Base-by-base conservation (phyloP, 164 flowering plant species). In the Vitis rotundifolia region DNA sequence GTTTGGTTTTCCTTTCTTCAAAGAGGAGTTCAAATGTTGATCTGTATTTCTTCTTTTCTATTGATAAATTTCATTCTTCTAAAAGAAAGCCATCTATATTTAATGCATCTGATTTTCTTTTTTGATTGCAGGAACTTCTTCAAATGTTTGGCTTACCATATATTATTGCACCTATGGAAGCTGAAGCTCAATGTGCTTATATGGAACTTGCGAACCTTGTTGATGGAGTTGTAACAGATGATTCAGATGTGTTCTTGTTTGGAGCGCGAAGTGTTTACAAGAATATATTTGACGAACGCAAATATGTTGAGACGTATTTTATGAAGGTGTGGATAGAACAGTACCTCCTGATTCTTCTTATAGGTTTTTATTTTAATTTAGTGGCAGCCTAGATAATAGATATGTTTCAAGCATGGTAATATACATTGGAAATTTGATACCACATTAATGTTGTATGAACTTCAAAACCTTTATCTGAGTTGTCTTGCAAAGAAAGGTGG, bases 101-200 rank as follows among this genome's bases (percentile, higher is more conserved):
- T 68, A 60, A 58, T 47, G 53, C 28, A 16, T 69, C 50, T 68
- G 64, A 26, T 48, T 55, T 22, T 50, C 15, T 48, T 71, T 53
- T 28, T 49, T 68, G 14, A 49, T 71, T 67, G 18, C 61, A 95
- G 99, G 99, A 95, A 75, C 80, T 95, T 69, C 87, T 95, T 71
- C 98, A 95, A 81, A 91, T 93, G 93, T 95, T 95, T 83, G 99
- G 99, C 48, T 78, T 93, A 69, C 99, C 99, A 12, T 95, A 89
- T 78, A 93, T 93, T 31, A 95, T 95, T 79, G 94, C 99, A 60
- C 99, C 99, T 13, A 93, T 90, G 97, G 99, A 95, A 81, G 99
- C 99, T 68, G 99, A 95, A 89, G 98, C 98, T 65, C 99, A 95
- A 62, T 95, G 99, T 74, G 99, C 99, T 61, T 87, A 76, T 70